Evolutionary conservation across 495 filamentous ascomycete genomes (phyloP).

Genomic region (Penicillium nucicola): DNA sequence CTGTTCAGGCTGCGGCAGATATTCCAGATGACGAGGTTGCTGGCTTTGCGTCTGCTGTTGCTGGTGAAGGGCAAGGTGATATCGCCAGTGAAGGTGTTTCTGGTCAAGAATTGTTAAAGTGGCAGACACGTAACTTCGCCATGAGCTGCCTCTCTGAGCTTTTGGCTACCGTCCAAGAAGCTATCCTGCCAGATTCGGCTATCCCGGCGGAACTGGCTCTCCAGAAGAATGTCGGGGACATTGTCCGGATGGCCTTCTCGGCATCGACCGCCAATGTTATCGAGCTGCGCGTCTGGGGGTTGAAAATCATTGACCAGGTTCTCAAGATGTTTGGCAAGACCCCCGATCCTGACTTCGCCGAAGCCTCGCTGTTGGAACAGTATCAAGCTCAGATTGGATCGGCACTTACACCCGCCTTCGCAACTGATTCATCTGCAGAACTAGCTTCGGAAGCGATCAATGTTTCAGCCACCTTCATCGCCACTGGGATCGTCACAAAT

Average conservation of each 20-base stretch:
- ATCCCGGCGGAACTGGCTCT: slow-evolving; percentile 70
- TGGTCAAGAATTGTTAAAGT: slow-evolving; percentile 84
- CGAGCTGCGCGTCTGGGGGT: slow-evolving; percentile 79
- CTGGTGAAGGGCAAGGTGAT: slow-evolving; percentile 61
- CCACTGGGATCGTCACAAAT: slow-evolving; percentile 95
- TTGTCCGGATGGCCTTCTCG: slow-evolving; percentile 97
- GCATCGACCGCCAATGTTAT: slow-evolving; percentile 93
- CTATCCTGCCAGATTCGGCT: slow-evolving; percentile 64
- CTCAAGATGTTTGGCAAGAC: slow-evolving; percentile 95
- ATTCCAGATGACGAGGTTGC: slow-evolving; percentile 95
- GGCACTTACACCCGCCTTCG: slow-evolving; percentile 93
- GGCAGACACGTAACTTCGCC: slow-evolving; percentile 94
- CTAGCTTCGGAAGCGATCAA: slow-evolving; percentile 92
- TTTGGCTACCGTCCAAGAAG: slow-evolving; percentile 68
- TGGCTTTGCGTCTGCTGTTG: slow-evolving; percentile 76
- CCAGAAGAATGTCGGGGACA: slow-evolving; percentile 81
- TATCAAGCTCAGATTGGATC: slow-evolving; percentile 98
- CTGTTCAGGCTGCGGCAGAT: slow-evolving; percentile 59
- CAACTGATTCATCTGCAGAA: slow-evolving; percentile 91
- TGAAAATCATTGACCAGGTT: slow-evolving; percentile 90
- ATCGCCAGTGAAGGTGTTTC: slow-evolving; percentile 54
- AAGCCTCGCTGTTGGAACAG: slow-evolving; percentile 92
- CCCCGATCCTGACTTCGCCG: slow-evolving; percentile 93
- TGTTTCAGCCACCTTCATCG: slow-evolving; percentile 96
- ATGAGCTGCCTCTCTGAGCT: slow-evolving; percentile 90